phyloP scores from a whole-genome alignment of 371 early-diverging fungal genomes.

The Synchytrium microbalum region DNA sequence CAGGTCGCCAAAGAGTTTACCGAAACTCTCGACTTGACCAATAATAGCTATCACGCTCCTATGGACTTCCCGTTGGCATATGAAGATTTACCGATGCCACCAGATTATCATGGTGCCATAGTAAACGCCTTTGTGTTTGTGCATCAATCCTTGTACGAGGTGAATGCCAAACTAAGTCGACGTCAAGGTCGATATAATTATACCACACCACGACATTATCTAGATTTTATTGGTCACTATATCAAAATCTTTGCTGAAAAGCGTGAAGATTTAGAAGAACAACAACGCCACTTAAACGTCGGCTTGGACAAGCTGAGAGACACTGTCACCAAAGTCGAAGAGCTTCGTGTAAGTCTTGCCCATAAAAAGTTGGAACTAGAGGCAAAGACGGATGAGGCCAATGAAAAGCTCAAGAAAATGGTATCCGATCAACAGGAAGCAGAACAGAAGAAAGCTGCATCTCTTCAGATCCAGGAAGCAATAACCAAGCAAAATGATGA shows the following conservation, averaged over 20 bases:
- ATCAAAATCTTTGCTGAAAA: conserved; percentile 85
- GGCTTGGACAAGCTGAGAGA: conserved; percentile 93
- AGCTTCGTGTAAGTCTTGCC: conserved; percentile 81
- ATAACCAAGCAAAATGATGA: conserved; percentile 68
- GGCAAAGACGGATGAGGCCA: conserved; percentile 81
- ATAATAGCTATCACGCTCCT: conserved; percentile 53
- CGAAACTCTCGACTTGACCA: conserved; percentile 77
- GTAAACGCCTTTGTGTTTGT: conserved; percentile 86
- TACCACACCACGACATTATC: conserved; percentile 94
- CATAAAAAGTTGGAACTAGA: conserved; percentile 82
- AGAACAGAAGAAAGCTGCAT: conserved; percentile 80
- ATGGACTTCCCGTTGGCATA: conserved; percentile 66
- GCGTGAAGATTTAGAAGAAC: conserved; percentile 92
- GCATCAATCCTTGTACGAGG: conserved; percentile 80
- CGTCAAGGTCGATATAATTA: conserved; percentile 74
- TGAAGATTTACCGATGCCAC: conserved; percentile 62
- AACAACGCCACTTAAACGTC: conserved; percentile 95
- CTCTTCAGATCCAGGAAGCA: conserved; percentile 69
- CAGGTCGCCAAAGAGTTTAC: conserved; percentile 97
- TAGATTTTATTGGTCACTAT: conserved; percentile 94
- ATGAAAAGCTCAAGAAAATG: conserved; percentile 94
- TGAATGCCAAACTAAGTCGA: conserved; percentile 76
- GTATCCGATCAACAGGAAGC: conserved; percentile 93
- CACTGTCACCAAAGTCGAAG: conserved; percentile 94
- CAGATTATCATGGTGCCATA: conserved; percentile 76